phyloP scores from a whole-genome alignment of 202 grass and related monocot genomes.

The Carex arenaria region DNA sequence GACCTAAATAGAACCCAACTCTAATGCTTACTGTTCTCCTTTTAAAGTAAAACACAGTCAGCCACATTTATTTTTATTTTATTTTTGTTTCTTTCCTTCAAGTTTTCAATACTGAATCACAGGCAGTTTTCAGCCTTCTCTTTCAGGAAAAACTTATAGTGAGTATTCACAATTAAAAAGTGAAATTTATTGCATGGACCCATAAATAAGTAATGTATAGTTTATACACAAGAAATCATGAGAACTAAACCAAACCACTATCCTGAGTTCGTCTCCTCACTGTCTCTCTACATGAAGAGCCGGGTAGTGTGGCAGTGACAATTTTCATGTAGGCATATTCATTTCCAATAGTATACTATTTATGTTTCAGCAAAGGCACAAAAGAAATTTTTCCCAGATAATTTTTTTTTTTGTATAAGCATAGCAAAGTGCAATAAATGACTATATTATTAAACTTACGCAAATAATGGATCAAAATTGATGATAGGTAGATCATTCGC shows the following conservation, averaged over 20 bases:
- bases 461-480: slow-evolving; percentile 75
- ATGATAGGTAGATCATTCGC: slow-evolving; percentile 47
- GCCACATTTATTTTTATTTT: not conserved
- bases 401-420: not conserved
- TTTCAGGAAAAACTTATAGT: not conserved
- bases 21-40: not conserved
- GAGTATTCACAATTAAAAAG: not conserved
- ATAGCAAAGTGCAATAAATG: not conserved
- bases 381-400: not conserved
- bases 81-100: not conserved
- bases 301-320: not conserved
- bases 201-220: not conserved
- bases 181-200: not conserved
- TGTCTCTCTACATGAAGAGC: not conserved
- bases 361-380: not conserved
- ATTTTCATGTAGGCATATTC: not conserved
- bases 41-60: not conserved
- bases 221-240: not conserved
- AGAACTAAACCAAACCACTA: not conserved
- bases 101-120: not conserved
- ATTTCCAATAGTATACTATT: not conserved
- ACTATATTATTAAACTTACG: slow-evolving; percentile 36
- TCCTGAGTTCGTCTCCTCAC: not conserved
- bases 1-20: not conserved
- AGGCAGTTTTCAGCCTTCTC: not conserved